Base-by-base conservation (phyloP, 2,329 filamentous ascomycete genomes). In the Sporothrix mexicana region DNA sequence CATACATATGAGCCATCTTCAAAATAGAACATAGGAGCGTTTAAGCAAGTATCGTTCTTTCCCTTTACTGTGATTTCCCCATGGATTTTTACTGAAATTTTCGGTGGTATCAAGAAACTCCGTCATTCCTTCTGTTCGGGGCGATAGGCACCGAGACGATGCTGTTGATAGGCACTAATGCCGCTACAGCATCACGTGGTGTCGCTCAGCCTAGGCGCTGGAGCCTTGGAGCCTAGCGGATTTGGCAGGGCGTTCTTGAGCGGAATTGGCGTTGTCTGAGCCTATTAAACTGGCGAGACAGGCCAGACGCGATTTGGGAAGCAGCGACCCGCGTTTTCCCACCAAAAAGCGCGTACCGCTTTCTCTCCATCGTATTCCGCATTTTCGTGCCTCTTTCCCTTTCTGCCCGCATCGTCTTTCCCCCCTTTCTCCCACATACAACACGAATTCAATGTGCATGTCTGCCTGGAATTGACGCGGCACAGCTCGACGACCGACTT, bases 341-440 rank as follows among this genome's bases (percentile, higher is more conserved):
- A 68, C 66, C 23, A 20, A 55, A 67, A 72, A 41, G 66, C 73
- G 73, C 70, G 70, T 74, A n/a, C 57, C 57, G n/a, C n/a, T 36
- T 23, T 43, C 47, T 51, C 13, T 51, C n/a, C n/a, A 17, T 3
- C 15, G 47, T 55, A 5, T 23, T 0, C 23, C 51, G 7, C 25
- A 1, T 17, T 25, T 25, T 20, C 12, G 61, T 66, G 61, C 61
- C 61, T 66, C 61, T n/a, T 62, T 9, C 9, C n/a, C 23, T 2
- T 23, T 30, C 41, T 62, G 36, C 51, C 68, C 25, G 20, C 57
- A 25, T 61, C 20, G 5, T 45, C 20, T 47, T 20, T 12, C 10
- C 15, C 30, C 10, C 13, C 30, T 41, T 17, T 20, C 1, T 41
- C 41, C 59, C 36, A 36, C 30, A 36, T 6, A 36, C 59, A 45